Evolutionary conservation across 768 basidiomycete genomes (phyloP).

Genomic region (Auricularia cornea): DNA sequence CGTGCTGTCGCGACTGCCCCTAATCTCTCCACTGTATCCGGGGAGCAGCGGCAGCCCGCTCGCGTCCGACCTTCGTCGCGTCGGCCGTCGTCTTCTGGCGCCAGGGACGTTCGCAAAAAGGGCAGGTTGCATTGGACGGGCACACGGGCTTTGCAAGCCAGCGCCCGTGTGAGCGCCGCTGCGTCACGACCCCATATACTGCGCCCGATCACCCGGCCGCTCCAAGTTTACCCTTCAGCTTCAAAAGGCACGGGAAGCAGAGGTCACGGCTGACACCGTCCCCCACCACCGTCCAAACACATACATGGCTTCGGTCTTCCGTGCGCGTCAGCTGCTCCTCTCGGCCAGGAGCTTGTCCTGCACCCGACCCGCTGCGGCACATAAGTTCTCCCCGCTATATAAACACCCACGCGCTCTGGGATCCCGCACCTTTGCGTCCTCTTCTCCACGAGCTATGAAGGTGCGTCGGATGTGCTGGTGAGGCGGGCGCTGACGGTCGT

Average conservation of each 20-base stretch:
- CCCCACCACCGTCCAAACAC: background rate
- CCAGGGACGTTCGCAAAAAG: background rate
- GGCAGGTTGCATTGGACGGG: background rate
- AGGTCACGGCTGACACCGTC: background rate
- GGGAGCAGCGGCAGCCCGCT: background rate
- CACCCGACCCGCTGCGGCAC: background rate
- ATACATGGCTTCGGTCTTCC: background rate
- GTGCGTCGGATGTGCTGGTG: no score
- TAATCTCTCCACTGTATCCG: background rate
- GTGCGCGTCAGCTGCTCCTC: background rate
- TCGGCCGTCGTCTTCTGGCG: background rate
- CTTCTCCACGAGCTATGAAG: background rate
- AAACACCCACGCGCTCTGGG: no score
- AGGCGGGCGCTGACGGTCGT: background rate
- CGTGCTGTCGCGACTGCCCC: background rate
- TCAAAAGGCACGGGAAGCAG: background rate
- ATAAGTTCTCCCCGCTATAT: background rate
- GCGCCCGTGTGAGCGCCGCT: background rate
- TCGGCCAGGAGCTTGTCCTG: background rate
- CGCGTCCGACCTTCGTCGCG: background rate
- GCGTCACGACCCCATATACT: background rate
- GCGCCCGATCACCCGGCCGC: background rate
- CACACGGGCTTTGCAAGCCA: background rate
- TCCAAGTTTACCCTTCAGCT: background rate
- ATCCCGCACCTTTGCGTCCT: background rate